Conservation (phyloP, 2,329 filamentous ascomycete species). For the Lizonia empirigonia region DNA sequence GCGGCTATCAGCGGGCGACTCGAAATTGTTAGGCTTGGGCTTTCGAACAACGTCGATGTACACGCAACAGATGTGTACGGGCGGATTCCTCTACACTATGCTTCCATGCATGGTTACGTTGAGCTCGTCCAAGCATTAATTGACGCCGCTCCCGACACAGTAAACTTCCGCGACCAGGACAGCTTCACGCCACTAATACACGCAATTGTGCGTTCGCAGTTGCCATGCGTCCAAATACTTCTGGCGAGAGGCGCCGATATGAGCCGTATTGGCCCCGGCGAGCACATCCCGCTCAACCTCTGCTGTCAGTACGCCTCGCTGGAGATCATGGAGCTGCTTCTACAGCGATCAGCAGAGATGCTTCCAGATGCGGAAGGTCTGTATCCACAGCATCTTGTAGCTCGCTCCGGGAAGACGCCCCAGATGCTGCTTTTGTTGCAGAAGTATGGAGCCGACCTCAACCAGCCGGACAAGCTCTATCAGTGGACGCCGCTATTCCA, state of each 20-base stretch:
- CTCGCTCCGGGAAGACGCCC: constrained; percentile 82
- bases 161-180: constrained; percentile 91
- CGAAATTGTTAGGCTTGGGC: constrained; percentile 75
- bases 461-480: constrained; percentile 94
- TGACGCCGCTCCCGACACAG: constrained; percentile 70
- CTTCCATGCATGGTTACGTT: constrained; percentile 89
- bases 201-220: constrained; percentile 85
- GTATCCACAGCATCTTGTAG: constrained; percentile 96
- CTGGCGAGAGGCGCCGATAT: constrained; percentile 80
- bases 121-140: constrained; percentile 81
- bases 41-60: constrained; percentile 77
- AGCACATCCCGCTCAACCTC: constrained; percentile 92
- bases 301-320: constrained; percentile 92
- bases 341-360: constrained; percentile 79
- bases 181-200: constrained; percentile 97
- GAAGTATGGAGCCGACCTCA: constrained; percentile 83
- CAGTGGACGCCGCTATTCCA: constrained; percentile 97
- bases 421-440: constrained; percentile 80
- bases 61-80: constrained; percentile 90
- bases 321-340: constrained; percentile 80
- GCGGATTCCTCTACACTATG: constrained; percentile 90
- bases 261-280: constrained; percentile 81
- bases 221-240: constrained; percentile 79
- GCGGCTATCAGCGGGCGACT: constrained; percentile 91
- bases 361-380: constrained; percentile 95